Percentiles rank a stretch among this genome's conserved stretches.
Evolutionary conservation across 164 flowering plant genomes (phyloP).

Genomic region (Vitis amurensis): DNA sequence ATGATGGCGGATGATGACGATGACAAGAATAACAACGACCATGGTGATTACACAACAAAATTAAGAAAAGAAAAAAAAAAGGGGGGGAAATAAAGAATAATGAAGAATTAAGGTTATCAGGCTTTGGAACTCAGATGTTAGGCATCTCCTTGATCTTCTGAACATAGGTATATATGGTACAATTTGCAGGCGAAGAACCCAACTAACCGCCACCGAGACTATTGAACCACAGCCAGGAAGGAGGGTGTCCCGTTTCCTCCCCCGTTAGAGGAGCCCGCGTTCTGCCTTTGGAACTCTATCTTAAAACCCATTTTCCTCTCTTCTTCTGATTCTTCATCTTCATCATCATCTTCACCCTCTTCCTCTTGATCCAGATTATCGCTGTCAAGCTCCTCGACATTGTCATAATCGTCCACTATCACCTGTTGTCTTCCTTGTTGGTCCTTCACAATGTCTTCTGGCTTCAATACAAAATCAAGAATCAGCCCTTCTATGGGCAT

Average conservation of each 20-base stretch:
- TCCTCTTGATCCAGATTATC: slow-evolving; percentile 29
- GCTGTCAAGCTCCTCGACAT: slow-evolving; percentile 28
- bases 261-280: slow-evolving; percentile 28
- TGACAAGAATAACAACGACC: neutral
- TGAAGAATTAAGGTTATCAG: slow-evolving; percentile 1
- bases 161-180: slow-evolving; percentile 45
- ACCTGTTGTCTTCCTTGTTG: slow-evolving; percentile 8
- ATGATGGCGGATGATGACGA: neutral
- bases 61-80: slow-evolving; percentile 1
- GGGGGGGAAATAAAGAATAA: neutral
- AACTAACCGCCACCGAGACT: neutral
- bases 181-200: slow-evolving; percentile 4
- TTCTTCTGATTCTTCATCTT: slow-evolving; percentile 34
- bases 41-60: neutral
- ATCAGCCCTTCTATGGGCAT: slow-evolving; percentile 35
- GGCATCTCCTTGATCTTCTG: slow-evolving; percentile 11
- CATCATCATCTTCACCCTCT: slow-evolving; percentile 30
- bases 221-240: slow-evolving; percentile 57
- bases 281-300: slow-evolving; percentile 50
- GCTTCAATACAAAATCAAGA: slow-evolving; percentile 58
- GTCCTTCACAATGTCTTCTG: slow-evolving; percentile 73
- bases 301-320: slow-evolving; percentile 39
- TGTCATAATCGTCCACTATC: slow-evolving; percentile 22
- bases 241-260: slow-evolving; percentile 42
- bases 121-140: slow-evolving; percentile 5